These are phyloP conservation scores for Miscanthus lutarioriparius DNA, from an alignment of 176 grass and related monocot species.

Conservation along the genomic window DNA sequence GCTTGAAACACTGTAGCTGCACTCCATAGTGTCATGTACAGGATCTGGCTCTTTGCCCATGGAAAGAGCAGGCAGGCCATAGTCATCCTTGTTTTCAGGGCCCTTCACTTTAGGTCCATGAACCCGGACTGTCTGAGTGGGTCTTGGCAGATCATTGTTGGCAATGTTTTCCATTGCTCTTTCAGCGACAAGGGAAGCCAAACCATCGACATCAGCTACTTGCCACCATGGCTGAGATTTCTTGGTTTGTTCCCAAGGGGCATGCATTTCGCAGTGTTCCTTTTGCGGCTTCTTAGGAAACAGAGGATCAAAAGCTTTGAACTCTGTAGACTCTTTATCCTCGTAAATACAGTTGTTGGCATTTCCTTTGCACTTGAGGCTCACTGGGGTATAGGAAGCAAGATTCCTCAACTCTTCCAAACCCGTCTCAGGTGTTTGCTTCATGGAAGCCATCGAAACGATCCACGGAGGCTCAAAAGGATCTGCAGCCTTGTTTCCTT, in stretches of 20 bases:
- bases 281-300: conserved; percentile 41
- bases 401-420: conserved; percentile 35
- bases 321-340: conserved; percentile 49
- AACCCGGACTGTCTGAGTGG: conserved; percentile 45
- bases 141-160: conserved; percentile 85
- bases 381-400: conserved; percentile 13
- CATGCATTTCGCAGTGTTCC: conserved; percentile 37
- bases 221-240: conserved; percentile 85
- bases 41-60: conserved; percentile 13
- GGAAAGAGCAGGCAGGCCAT: conserved; percentile 14
- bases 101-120: conserved; percentile 7
- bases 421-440: conserved; percentile 38
- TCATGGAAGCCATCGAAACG: conserved; percentile 53
- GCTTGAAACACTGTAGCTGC: conserved; percentile 39
- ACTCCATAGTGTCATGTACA: conserved; percentile 36
- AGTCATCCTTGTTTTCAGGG: conserved; percentile 34
- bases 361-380: conserved; percentile 48
- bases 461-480: conserved; percentile 45
- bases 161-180: conserved; percentile 68
- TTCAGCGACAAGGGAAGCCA: conserved; percentile 74
- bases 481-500: conserved; percentile 27
- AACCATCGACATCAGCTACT: conserved; percentile 61
- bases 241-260: conserved; percentile 48
- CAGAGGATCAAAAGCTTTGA: conserved; percentile 49
- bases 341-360: conserved; percentile 33